Evolutionary conservation across 2,329 filamentous ascomycete species (phyloP).

Genomic region (Cladophialophora carrionii): DNA sequence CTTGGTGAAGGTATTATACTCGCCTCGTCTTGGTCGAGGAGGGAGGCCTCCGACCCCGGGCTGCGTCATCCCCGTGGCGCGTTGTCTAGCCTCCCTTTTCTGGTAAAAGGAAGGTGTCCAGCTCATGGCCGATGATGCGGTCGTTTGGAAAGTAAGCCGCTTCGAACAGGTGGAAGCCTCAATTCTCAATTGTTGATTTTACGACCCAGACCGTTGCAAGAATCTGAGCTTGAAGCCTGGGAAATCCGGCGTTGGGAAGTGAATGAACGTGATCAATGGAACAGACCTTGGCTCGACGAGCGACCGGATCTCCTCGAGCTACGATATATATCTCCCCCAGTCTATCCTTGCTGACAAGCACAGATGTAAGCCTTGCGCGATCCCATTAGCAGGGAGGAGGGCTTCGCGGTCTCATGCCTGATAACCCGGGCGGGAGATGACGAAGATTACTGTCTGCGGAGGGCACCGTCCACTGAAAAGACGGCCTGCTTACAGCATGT

Average conservation of each 20-base stretch:
- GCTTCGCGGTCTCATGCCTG: slow-evolving; percentile 7
- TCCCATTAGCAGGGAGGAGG: not conserved
- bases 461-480: not conserved
- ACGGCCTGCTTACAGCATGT: not conserved
- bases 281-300: not conserved
- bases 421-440: not conserved
- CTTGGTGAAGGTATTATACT: slow-evolving; percentile 15
- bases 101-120: slow-evolving; percentile 6
- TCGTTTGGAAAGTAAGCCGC: not conserved
- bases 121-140: not conserved
- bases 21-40: slow-evolving; percentile 2
- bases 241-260: not conserved
- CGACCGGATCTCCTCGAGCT: not conserved
- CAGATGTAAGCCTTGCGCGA: not conserved
- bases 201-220: not conserved
- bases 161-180: not conserved
- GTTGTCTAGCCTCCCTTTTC: not conserved
- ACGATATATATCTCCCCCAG: slow-evolving; percentile 1
- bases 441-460: not conserved
- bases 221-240: not conserved
- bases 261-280: not conserved
- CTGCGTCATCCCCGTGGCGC: not conserved
- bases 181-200: not conserved
- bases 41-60: not conserved
- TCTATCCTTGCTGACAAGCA: not conserved